Base-by-base conservation (phyloP, 2,329 filamentous ascomycete genomes). In the Metarhizium rileyi region DNA sequence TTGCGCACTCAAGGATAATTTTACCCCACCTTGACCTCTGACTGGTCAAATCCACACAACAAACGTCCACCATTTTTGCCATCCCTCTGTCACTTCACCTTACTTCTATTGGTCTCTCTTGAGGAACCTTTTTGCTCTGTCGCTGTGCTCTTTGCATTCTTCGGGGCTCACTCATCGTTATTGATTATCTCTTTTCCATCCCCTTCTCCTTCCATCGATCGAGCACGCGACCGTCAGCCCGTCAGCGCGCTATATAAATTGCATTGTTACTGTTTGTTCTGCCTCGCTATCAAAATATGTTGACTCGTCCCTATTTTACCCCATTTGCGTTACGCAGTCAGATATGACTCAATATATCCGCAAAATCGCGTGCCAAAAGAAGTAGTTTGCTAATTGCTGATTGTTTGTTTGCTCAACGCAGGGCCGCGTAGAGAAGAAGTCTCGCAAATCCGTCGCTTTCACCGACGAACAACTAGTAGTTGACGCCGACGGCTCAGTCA, bases 371-470 rank as follows among this genome's bases (percentile, higher is more conserved):
- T 20, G 18, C 30, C 36, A 36, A 26, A 26, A 14, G 28, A 26
- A 7, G 9, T n/a, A n/a, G 8, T 35, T 30, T 43, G 14, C 38
- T n/a, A 40, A 30, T 25, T 20, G n/a, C 44, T 33, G 25, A 43
- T 18, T 28, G 22, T 20, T 3, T 36, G 10, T n/a, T 43, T 5
- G 14, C 23, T 7, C 33, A 47, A 43, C 52, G 46, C 53, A 62
- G 56, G 55, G 57, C 26, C 58, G 56, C 43, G 48, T 66, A 59
- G 77, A 83, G 61, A 78, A 79, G 65, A 90, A 87, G 70, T 82
- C 85, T 63, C 86, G 90, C 72, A 95, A 97, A 74, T 94, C 89
- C 44, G 91, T 97, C 63, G 84, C 90, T 57, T 97, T 97, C 70
- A 90, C 85, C 66, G 87, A 93, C 70, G 87, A 88, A 63, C 81